Percentiles rank a stretch among this genome's conserved stretches.
Conservation (phyloP, 2,329 filamentous ascomycete genomes). For the Raffaelea ambrosiae region DNA sequence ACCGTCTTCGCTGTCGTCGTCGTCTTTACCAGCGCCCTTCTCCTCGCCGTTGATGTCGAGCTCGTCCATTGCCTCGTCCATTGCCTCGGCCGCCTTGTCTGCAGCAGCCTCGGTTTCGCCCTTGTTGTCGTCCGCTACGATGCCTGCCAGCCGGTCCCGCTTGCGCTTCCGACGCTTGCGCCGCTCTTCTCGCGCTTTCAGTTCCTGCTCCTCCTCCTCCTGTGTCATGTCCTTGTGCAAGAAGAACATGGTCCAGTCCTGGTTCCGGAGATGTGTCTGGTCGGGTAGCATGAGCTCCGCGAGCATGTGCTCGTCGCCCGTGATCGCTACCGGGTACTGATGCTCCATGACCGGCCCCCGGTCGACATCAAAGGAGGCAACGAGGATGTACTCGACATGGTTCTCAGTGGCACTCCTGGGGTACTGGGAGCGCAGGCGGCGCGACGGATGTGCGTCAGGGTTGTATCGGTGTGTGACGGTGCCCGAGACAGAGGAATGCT, state of each 20-base stretch:
- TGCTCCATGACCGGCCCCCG: slow-evolving; percentile 96
- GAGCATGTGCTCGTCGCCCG: slow-evolving; percentile 94
- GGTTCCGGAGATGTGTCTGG: slow-evolving; percentile 86
- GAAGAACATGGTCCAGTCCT: slow-evolving; percentile 99
- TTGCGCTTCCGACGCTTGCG: slow-evolving; percentile 35
- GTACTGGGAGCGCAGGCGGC: slow-evolving; percentile 64
- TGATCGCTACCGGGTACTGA: slow-evolving; percentile 90
- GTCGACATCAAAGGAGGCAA: slow-evolving; percentile 96
- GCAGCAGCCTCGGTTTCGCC: slow-evolving; percentile 18
- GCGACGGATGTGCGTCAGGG: slow-evolving; percentile 39
- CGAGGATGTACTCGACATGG: slow-evolving; percentile 97
- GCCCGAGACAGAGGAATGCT: slow-evolving; percentile 48
- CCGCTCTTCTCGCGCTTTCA: slow-evolving; percentile 45
- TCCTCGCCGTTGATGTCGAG: slow-evolving; percentile 28
- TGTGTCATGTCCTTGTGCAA: slow-evolving; percentile 88
- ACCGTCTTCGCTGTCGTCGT: slow-evolving; percentile 33
- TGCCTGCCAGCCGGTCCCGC: slow-evolving; percentile 42
- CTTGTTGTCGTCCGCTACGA: slow-evolving; percentile 39
- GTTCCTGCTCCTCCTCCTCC: slow-evolving; percentile 70
- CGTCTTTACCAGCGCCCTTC: slow-evolving; percentile 39
- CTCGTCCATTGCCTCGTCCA: slow-evolving; percentile 35
- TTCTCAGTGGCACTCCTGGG: slow-evolving; percentile 68
- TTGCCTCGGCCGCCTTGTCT: slow-evolving; percentile 36
- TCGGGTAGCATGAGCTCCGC: slow-evolving; percentile 98
- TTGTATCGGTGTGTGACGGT: slow-evolving; percentile 35